A percentile compares a stretch with the other conserved stretches of the same genome.
Evolutionary conservation across 2,329 filamentous ascomycete species (phyloP).

Genomic region (Chaetomium sp.): DNA sequence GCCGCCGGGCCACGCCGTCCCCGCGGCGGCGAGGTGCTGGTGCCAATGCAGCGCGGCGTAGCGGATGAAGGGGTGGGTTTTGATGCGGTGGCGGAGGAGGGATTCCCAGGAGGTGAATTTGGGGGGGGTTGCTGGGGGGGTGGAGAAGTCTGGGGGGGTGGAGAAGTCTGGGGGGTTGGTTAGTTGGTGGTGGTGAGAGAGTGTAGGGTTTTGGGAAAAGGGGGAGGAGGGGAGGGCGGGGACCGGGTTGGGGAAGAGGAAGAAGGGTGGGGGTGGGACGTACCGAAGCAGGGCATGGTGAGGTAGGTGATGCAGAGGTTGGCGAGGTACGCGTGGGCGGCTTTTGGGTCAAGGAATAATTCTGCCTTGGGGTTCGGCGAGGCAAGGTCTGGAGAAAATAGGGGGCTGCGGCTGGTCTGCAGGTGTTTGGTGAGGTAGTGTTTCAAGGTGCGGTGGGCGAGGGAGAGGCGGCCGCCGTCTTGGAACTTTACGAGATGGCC

Average conservation of each 20-base stretch:
- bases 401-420: not conserved
- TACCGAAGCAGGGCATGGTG: not conserved
- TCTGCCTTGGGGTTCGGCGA: not conserved
- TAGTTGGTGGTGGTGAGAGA: not conserved
- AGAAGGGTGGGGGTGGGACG: not conserved
- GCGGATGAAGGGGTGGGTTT: not conserved
- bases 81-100: not conserved
- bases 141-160: not conserved
- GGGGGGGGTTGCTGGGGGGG: not conserved
- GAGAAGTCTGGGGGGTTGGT: not conserved
- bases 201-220: not conserved
- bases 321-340: not conserved
- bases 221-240: no score
- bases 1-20: not conserved
- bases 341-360: not conserved
- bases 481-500: not conserved
- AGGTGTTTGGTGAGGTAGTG: not conserved
- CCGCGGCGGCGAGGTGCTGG: not conserved
- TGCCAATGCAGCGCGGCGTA: slow-evolving; percentile 1
- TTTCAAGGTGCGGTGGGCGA: not conserved
- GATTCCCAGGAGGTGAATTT: not conserved
- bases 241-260: no score
- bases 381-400: not conserved
- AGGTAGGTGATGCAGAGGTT: slow-evolving; percentile 4
- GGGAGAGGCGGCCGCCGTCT: not conserved